phyloP scores from a whole-genome alignment of 1,284 basidiomycete genomes.

The Ustilago lituana region DNA sequence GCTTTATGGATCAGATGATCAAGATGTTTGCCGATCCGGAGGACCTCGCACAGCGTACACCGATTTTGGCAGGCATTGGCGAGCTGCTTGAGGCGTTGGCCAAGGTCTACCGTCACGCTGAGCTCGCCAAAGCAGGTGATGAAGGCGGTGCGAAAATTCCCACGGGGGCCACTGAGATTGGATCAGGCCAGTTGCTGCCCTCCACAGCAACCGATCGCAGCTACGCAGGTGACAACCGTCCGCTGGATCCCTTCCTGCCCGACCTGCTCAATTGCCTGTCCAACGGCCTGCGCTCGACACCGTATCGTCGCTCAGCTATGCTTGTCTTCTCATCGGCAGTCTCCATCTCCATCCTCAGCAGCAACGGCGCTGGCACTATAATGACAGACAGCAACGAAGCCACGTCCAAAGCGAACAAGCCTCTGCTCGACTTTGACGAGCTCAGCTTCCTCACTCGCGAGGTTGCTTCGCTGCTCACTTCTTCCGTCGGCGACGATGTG shows the following conservation, averaged over 20 bases:
- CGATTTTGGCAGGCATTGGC: constrained; percentile 71
- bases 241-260: constrained; percentile 53
- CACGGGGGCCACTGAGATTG: constrained; percentile 5
- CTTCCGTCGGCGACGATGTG: constrained; percentile 72
- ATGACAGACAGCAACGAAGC: neutral
- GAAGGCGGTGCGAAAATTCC: neutral
- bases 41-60: constrained; percentile 78
- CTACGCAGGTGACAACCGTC: constrained; percentile 52
- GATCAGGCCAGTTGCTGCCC: constrained; percentile 32
- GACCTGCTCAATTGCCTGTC: constrained; percentile 54
- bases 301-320: constrained; percentile 49
- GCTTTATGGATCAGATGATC: constrained; percentile 53
- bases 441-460: constrained; percentile 80
- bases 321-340: constrained; percentile 52
- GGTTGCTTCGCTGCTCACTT: constrained; percentile 76
- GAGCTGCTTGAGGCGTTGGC: constrained; percentile 53
- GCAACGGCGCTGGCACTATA: neutral
- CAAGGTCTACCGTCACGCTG: constrained; percentile 44
- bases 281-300: constrained; percentile 51
- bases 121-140: constrained; percentile 10
- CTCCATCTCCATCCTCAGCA: constrained; percentile 47
- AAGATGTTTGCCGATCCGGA: constrained; percentile 80
- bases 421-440: constrained; percentile 78
- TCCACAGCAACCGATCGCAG: constrained; percentile 22
- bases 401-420: constrained; percentile 3